These are phyloP conservation scores for Coniferiporia weirii DNA, from an alignment of 1,284 basidiomycete genomes.

Conservation along the genomic window DNA sequence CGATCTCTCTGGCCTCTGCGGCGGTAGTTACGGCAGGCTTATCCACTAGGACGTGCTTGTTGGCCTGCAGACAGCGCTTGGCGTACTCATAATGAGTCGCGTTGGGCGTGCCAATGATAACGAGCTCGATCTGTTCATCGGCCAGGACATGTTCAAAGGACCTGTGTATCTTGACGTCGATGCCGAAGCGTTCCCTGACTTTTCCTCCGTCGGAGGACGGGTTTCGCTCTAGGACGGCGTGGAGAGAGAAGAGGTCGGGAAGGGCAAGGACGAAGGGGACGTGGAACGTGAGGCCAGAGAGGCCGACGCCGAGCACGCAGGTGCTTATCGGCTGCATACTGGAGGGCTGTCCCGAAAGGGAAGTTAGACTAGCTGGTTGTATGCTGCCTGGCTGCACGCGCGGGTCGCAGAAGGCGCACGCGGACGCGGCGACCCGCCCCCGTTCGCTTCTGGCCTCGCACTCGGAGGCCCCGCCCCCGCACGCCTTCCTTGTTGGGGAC, in stretches of 20 bases:
- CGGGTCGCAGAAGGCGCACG: too few species aligned
- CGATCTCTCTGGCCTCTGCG: conserved; percentile 63
- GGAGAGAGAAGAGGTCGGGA: conserved; percentile 67
- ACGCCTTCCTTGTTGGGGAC: not conserved
- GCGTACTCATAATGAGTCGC: conserved; percentile 71
- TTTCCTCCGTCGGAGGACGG: conserved; percentile 55
- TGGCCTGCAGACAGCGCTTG: conserved; percentile 61
- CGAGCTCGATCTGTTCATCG: conserved; percentile 59
- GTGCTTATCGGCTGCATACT: conserved; percentile 53
- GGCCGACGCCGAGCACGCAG: conserved; percentile 71
- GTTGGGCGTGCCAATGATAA: conserved; percentile 76
- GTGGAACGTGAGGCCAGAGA: conserved; percentile 75
- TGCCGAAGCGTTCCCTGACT: conserved; percentile 56
- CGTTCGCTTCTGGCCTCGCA: not conserved
- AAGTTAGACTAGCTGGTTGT: too few species aligned
- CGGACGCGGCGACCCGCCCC: too few species aligned
- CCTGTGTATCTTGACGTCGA: conserved; percentile 50
- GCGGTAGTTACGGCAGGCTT: conserved; percentile 75
- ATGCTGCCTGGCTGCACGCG: too few species aligned
- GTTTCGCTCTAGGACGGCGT: conserved; percentile 62
- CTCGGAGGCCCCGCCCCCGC: not conserved
- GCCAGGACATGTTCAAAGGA: conserved; percentile 51
- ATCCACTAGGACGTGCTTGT: conserved; percentile 82
- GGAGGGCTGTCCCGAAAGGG: not conserved
- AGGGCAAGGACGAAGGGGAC: conserved; percentile 72